These are phyloP conservation scores for Malus hybrid DNA, from an alignment of 331 rosid species.

Conservation along the genomic window DNA sequence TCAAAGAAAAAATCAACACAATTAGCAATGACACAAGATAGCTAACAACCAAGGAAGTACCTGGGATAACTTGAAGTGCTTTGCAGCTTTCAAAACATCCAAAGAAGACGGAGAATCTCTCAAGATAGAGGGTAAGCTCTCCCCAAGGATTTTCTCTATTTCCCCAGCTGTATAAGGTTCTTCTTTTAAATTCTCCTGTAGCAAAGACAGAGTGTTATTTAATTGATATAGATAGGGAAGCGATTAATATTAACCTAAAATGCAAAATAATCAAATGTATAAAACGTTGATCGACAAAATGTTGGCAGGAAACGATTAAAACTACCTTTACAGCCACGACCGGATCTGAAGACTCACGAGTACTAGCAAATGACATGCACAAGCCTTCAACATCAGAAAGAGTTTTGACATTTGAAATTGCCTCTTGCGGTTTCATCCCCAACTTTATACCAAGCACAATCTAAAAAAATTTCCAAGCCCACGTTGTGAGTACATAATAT, in stretches of 20 bases:
- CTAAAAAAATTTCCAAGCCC: conserved; percentile 23
- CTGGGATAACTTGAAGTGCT: conserved; percentile 78
- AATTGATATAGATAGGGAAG: background rate
- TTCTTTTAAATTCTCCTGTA: conserved; percentile 79
- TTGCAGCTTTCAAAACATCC: conserved; percentile 76
- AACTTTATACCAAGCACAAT: conserved; percentile 83
- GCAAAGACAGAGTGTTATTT: background rate
- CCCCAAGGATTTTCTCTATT: conserved; percentile 53
- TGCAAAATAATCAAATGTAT: background rate
- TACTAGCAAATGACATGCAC: conserved; percentile 58
- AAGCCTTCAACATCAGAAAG: conserved; percentile 91
- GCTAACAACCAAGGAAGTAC: conserved; percentile 15
- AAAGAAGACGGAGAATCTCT: conserved; percentile 57
- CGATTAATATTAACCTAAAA: background rate
- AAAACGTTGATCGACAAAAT: background rate
- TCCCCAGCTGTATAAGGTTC: conserved; percentile 79
- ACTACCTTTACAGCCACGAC: conserved; percentile 81
- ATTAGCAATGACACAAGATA: background rate
- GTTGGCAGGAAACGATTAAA: background rate
- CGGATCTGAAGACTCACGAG: conserved; percentile 63
- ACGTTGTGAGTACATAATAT: background rate
- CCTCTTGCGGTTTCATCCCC: conserved; percentile 73
- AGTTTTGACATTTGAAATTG: conserved; percentile 59
- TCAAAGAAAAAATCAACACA: background rate
- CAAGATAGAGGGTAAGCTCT: conserved; percentile 52